Percentiles rank a stretch among this genome's conserved stretches.
These are phyloP conservation scores for Auricularia heimuer DNA, from an alignment of 768 basidiomycete species.

Conservation along the genomic window DNA sequence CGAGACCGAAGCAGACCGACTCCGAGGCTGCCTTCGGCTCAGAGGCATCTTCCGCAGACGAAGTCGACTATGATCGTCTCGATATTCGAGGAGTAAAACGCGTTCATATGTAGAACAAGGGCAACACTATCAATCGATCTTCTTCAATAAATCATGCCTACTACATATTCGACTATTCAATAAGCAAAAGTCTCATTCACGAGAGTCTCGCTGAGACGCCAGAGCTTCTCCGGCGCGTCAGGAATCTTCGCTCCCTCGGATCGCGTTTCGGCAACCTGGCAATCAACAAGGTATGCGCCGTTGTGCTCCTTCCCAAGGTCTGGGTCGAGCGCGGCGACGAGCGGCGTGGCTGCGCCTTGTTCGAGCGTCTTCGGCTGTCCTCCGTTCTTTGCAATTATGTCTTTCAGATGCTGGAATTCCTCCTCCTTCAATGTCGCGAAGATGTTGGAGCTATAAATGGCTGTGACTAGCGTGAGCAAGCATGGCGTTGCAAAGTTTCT, in stretches of 20 bases:
- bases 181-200: neutral
- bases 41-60: no score
- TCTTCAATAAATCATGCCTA: no score
- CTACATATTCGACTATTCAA: neutral
- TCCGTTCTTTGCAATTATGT: neutral
- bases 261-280: neutral
- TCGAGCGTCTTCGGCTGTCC: neutral
- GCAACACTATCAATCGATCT: no score
- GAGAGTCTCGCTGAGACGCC: neutral
- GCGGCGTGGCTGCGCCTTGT: neutral
- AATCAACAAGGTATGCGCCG: neutral
- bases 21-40: no score
- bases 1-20: no score
- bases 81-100: no score
- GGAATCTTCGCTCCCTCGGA: neutral
- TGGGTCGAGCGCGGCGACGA: neutral
- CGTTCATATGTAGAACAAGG: no score
- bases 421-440: neutral
- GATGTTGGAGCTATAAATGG: no score
- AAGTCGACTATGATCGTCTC: no score
- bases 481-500: neutral
- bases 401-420: neutral
- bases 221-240: neutral
- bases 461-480: neutral
- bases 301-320: neutral